phyloP scores from a whole-genome alignment of 768 basidiomycete genomes.

The Kwoniella europaea region DNA sequence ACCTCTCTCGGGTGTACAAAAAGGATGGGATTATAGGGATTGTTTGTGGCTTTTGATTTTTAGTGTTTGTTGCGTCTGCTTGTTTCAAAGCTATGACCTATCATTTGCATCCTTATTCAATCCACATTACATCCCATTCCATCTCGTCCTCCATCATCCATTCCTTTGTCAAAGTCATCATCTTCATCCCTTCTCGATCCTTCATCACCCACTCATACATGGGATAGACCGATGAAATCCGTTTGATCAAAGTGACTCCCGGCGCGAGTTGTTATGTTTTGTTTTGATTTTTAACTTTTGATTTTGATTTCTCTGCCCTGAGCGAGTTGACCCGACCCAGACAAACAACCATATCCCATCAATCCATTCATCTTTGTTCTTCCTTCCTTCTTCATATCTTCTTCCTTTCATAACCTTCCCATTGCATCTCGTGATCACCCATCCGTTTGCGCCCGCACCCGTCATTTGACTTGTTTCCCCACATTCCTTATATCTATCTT shows the following conservation, averaged over 20 bases:
- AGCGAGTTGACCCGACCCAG: slow-evolving; percentile 24
- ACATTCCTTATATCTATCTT: background rate
- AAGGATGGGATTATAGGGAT: background rate
- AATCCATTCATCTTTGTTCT: slow-evolving; percentile 1
- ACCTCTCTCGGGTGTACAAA: background rate
- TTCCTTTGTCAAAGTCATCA: background rate
- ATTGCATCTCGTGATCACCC: background rate
- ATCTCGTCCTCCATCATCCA: background rate
- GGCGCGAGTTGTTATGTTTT: slow-evolving; percentile 17
- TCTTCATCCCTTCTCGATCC: background rate
- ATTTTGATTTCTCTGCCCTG: background rate
- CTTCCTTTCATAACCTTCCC: background rate
- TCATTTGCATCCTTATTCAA: background rate
- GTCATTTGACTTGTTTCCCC: background rate
- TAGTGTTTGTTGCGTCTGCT: background rate
- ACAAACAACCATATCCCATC: slow-evolving; percentile 12
- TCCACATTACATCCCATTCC: slow-evolving; percentile 1
- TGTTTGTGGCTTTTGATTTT: background rate
- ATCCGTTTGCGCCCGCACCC: slow-evolving; percentile 25
- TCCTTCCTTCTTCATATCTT: slow-evolving; percentile 13
- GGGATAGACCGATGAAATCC: background rate
- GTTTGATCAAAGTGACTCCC: background rate
- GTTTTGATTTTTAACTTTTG: background rate
- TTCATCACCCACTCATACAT: background rate
- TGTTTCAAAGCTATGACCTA: slow-evolving; percentile 8